These are phyloP conservation scores for Parasitella parasitica DNA, from an alignment of 371 early-diverging fungal genomes.

Conservation along the genomic window DNA sequence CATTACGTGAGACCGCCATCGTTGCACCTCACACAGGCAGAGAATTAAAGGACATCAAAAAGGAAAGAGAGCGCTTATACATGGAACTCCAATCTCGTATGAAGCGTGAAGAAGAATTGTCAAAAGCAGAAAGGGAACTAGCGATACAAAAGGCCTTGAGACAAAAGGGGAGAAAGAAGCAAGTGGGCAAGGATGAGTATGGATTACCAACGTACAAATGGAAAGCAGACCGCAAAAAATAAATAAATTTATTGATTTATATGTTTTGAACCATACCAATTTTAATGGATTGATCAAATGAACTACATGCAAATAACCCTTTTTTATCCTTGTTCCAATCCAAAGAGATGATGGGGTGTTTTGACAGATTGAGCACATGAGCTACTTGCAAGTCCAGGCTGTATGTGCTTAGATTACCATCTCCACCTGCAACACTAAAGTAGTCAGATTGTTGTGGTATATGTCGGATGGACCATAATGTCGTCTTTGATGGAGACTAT, in stretches of 20 bases:
- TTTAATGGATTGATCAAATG: conserved; percentile 54
- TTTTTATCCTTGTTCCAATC: conserved; percentile 55
- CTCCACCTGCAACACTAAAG: conserved; percentile 66
- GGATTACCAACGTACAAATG: conserved; percentile 92
- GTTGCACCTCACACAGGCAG: conserved; percentile 28
- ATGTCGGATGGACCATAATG: conserved; percentile 75
- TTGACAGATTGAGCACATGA: conserved; percentile 20
- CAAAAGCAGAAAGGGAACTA: conserved; percentile 75
- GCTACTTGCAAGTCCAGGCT: conserved; percentile 8
- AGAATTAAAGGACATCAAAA: conserved; percentile 31
- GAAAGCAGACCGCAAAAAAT: conserved; percentile 85
- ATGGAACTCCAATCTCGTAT: conserved; percentile 76
- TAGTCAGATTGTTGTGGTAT: conserved; percentile 68
- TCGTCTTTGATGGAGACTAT: conserved; percentile 44
- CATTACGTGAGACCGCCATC: conserved; percentile 53
- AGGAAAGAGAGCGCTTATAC: conserved; percentile 54
- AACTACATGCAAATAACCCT: conserved; percentile 52
- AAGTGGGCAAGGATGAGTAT: conserved; percentile 79
- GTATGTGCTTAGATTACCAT: conserved; percentile 61
- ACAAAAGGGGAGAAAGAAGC: conserved; percentile 77
- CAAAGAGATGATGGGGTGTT: conserved; percentile 48
- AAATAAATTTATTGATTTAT: conserved; percentile 14
- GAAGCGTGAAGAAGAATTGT: conserved; percentile 76
- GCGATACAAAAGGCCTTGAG: conserved; percentile 75
- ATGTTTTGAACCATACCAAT: conserved; percentile 36